Conservation (phyloP, 495 filamentous ascomycete species). For the Hypoxylon cercidicola region DNA sequence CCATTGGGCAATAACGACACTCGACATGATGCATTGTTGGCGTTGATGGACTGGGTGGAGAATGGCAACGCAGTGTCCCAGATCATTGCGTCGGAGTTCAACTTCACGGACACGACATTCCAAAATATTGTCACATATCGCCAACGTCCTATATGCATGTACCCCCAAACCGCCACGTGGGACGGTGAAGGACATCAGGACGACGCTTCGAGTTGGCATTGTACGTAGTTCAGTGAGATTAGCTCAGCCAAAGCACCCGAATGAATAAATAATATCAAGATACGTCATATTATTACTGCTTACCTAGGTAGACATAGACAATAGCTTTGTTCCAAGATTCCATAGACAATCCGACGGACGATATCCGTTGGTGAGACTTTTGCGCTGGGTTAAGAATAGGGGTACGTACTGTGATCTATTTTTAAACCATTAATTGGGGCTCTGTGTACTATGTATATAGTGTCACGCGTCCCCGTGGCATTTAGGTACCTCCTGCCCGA, state of each 20-base stretch:
- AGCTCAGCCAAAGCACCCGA: background rate
- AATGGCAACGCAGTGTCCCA: conserved; percentile 49
- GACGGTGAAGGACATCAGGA: conserved; percentile 36
- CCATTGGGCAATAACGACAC: conserved; percentile 55
- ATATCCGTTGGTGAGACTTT: too few species aligned
- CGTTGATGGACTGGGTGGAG: conserved; percentile 65
- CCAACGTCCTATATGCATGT: conserved; percentile 57
- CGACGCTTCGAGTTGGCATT: conserved; percentile 42
- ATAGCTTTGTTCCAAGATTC: too few species aligned
- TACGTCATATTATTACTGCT: background rate
- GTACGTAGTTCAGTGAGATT: conserved; percentile 14
- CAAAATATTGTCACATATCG: conserved; percentile 46
- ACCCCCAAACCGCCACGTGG: conserved; percentile 45
- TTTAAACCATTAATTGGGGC: too few species aligned
- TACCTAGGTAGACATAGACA: background rate
- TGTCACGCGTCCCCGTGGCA: too few species aligned
- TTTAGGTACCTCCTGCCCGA: background rate
- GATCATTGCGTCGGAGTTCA: conserved; percentile 55
- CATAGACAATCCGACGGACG: too few species aligned
- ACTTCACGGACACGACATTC: conserved; percentile 39
- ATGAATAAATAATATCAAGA: background rate
- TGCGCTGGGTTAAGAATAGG: background rate
- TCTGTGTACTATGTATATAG: too few species aligned
- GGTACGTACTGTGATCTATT: background rate
- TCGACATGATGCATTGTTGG: conserved; percentile 58